phyloP scores from a whole-genome alignment of 1,139 yeast species.

The Taiozyma sp. region DNA sequence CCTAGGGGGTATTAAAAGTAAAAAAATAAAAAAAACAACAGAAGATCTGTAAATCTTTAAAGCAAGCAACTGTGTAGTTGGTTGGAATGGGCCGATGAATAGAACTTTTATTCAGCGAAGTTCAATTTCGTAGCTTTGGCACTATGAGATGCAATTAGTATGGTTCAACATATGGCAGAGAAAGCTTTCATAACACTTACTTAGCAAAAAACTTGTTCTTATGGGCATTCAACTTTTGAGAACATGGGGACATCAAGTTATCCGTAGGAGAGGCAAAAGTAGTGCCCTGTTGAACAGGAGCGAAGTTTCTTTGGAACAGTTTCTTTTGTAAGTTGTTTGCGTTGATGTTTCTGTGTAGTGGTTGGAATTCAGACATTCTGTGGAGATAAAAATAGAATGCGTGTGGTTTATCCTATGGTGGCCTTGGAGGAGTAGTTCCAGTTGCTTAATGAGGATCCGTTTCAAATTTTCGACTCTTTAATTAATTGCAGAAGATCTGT shows the following conservation, averaged over 20 bases:
- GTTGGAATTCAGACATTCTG: constrained; percentile 20
- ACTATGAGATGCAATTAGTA: constrained; percentile 5
- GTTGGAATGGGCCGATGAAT: too few species aligned
- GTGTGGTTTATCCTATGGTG: too few species aligned
- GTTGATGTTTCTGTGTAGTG: constrained; percentile 21
- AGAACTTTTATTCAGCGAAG: constrained; percentile 8
- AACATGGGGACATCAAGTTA: constrained; percentile 49
- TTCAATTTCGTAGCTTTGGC: constrained; percentile 25
- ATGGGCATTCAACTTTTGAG: constrained; percentile 46
- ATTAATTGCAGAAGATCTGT: background rate
- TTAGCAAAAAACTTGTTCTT: constrained; percentile 34
- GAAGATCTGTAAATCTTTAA: too few species aligned
- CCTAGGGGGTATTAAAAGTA: too few species aligned
- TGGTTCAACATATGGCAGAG: too few species aligned
- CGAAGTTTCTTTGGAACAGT: constrained; percentile 17
- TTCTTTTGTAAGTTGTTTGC: constrained; percentile 13
- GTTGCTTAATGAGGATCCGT: background rate
- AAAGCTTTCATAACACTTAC: constrained; percentile 9
- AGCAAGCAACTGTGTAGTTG: too few species aligned
- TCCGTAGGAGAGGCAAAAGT: constrained; percentile 60
- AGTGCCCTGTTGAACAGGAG: constrained; percentile 10
- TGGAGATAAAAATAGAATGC: too few species aligned
- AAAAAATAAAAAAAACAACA: too few species aligned
- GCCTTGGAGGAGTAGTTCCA: too few species aligned
- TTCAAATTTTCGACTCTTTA: background rate